Evolutionary conservation across 192 early-diverging fungal species (phyloP).

Genomic region (Linnemannia elongata): DNA sequence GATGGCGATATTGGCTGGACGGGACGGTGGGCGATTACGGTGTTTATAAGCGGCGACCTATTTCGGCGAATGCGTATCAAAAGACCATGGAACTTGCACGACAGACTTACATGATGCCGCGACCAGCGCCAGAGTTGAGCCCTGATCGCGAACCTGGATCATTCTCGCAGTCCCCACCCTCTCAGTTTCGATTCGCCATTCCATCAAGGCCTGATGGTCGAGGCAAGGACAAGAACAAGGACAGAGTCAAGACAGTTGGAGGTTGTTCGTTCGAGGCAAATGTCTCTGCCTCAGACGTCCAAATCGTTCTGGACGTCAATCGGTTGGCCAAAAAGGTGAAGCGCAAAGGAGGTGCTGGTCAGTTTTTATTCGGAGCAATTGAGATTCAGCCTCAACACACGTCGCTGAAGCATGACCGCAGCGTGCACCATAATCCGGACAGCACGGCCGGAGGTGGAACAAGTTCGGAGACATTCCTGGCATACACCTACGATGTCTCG

Average conservation of each 20-base stretch:
- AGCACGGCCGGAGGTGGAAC: not conserved
- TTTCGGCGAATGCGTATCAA: not conserved
- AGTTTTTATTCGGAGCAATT: constrained; percentile 35
- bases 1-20: constrained; percentile 54
- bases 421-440: not conserved
- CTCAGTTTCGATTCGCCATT: not conserved
- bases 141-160: not conserved
- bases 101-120: constrained; percentile 3
- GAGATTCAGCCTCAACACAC: constrained; percentile 39
- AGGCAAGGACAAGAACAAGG: not conserved
- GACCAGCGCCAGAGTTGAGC: not conserved
- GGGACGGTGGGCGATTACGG: constrained; percentile 19
- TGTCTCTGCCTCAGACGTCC: not conserved
- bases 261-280: constrained; percentile 7
- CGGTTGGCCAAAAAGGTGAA: constrained; percentile 23
- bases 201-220: not conserved
- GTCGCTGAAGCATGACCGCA: not conserved
- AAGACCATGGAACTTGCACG: not conserved
- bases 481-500: constrained; percentile 26
- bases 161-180: not conserved
- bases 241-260: not conserved
- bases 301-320: constrained; percentile 37
- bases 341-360: not conserved
- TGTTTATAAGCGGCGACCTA: constrained; percentile 36
- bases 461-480: constrained; percentile 8